Percentiles rank a stretch among this genome's conserved stretches.
phyloP scores from a whole-genome alignment of 1,284 basidiomycete species.

The Cutaneotrichosporon spelunceum region DNA sequence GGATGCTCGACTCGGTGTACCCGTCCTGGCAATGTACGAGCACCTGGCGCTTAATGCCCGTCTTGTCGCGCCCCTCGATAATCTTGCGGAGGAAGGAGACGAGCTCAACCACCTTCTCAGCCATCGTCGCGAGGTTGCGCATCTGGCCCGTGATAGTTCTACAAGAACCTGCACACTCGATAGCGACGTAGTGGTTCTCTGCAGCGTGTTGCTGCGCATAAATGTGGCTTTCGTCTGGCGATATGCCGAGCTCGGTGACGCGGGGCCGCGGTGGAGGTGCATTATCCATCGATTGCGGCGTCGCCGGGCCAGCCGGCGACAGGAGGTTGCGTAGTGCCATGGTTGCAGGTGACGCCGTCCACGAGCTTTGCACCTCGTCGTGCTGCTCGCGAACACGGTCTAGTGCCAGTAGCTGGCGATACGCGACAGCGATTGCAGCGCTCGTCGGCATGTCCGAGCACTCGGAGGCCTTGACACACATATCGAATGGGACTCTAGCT shows the following conservation, averaged over 20 bases:
- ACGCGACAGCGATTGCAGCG: constrained; percentile 24
- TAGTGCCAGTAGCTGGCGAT: constrained; percentile 35
- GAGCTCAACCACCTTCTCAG: constrained; percentile 45
- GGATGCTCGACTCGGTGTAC: constrained; percentile 79
- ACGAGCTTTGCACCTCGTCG: constrained; percentile 24
- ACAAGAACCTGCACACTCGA: constrained; percentile 48
- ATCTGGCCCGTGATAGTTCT: constrained; percentile 44
- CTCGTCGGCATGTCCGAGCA: constrained; percentile 47
- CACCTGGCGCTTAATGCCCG: constrained; percentile 37
- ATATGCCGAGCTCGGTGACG: constrained; percentile 10
- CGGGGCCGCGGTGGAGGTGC: constrained; percentile 22
- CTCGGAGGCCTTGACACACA: constrained; percentile 50
- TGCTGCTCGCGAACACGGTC: constrained; percentile 27
- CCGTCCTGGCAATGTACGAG: constrained; percentile 54
- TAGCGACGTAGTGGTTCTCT: constrained; percentile 39
- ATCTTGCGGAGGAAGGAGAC: constrained; percentile 46
- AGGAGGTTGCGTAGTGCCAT: constrained; percentile 47
- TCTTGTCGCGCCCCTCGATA: constrained; percentile 41
- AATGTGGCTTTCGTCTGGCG: constrained; percentile 22
- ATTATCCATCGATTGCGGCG: constrained; percentile 2
- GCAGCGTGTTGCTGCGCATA: constrained; percentile 22
- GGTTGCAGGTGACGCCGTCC: constrained; percentile 45
- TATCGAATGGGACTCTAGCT: constrained; percentile 37
- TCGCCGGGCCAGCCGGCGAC: constrained; percentile 24
- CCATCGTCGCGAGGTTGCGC: constrained; percentile 42